Percentiles rank a stretch among this genome's conserved stretches.
These are phyloP conservation scores for Psilocybe subaeruginosa DNA, from an alignment of 768 basidiomycete genomes.

Conservation along the genomic window DNA sequence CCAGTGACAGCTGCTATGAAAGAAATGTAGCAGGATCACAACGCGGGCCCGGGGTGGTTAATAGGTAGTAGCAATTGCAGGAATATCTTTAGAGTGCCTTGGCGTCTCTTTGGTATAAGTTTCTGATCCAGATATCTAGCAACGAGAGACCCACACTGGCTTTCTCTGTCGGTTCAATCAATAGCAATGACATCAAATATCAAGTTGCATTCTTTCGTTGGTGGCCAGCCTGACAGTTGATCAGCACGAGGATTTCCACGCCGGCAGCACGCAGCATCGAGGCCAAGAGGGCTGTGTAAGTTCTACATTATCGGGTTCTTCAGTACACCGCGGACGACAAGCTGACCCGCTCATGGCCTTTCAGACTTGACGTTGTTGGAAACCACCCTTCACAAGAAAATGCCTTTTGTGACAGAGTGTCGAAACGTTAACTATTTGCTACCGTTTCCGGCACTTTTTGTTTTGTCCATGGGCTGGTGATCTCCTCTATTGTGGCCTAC, in stretches of 20 bases:
- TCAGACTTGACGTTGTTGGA: constrained; percentile 26
- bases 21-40: constrained; percentile 7
- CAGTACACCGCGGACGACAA: constrained; percentile 10
- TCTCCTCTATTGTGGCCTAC: constrained; percentile 21
- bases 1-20: constrained; percentile 13
- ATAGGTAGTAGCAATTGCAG: neutral
- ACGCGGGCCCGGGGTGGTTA: constrained; percentile 3
- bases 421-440: constrained; percentile 8
- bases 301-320: constrained; percentile 8
- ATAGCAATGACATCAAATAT: constrained; percentile 13
- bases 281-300: constrained; percentile 14
- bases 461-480: constrained; percentile 16
- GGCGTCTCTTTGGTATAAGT: constrained; percentile 11
- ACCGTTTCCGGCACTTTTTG: constrained; percentile 22
- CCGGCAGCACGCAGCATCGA: constrained; percentile 15
- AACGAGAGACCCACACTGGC: constrained; percentile 9
- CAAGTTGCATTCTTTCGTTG: constrained; percentile 8
- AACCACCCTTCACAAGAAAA: constrained; percentile 20
- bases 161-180: constrained; percentile 7
- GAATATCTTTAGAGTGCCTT: constrained; percentile 8
- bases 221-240: constrained; percentile 19
- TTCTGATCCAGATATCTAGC: constrained; percentile 12
- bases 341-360: constrained; percentile 16
- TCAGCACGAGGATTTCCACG: constrained; percentile 15
- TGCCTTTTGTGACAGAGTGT: constrained; percentile 22